Conservation (phyloP, 257 asterid genomes). For the Oldenlandia corymbosa region DNA sequence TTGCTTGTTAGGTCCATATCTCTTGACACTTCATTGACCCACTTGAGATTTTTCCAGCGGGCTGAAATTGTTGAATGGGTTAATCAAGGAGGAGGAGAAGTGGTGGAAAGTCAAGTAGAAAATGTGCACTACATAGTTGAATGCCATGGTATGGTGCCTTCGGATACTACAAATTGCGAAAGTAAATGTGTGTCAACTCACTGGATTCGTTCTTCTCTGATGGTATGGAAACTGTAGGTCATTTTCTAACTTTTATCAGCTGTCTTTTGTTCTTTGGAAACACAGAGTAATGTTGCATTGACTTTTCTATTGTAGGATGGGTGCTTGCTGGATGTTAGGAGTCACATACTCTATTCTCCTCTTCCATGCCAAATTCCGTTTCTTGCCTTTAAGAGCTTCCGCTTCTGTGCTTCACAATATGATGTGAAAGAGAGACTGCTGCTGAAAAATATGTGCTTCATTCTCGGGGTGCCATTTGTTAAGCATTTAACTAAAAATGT, state of each 20-base stretch:
- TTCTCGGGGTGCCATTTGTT: conserved; percentile 60
- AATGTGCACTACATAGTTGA: conserved; percentile 62
- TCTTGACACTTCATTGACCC: conserved; percentile 13
- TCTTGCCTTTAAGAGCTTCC: conserved; percentile 59
- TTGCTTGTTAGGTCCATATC: conserved; percentile 16
- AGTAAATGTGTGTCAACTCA: conserved; percentile 68
- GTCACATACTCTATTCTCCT: conserved; percentile 89
- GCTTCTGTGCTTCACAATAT: conserved; percentile 75
- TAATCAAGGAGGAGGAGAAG: conserved; percentile 75
- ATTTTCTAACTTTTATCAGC: neutral
- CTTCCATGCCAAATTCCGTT: conserved; percentile 86
- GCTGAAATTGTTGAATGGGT: conserved; percentile 79
- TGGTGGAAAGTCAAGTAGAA: conserved; percentile 50
- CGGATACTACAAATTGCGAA: conserved; percentile 26
- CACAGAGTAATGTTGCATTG: conserved; percentile 24
- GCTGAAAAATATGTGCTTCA: conserved; percentile 75
- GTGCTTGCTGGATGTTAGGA: conserved; percentile 65
- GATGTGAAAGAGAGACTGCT: conserved; percentile 63
- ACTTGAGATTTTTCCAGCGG: conserved; percentile 45
- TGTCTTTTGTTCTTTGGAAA: neutral
- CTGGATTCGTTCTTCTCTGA: conserved; percentile 79
- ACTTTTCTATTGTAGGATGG: conserved; percentile 58
- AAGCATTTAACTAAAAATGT: conserved; percentile 67
- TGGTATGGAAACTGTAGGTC: conserved; percentile 42
- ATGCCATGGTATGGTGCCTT: conserved; percentile 58